A percentile compares a stretch with the other conserved stretches of the same genome.
phyloP scores from a whole-genome alignment of 164 flowering plant genomes.

The Magnolia kwangsiensis region DNA sequence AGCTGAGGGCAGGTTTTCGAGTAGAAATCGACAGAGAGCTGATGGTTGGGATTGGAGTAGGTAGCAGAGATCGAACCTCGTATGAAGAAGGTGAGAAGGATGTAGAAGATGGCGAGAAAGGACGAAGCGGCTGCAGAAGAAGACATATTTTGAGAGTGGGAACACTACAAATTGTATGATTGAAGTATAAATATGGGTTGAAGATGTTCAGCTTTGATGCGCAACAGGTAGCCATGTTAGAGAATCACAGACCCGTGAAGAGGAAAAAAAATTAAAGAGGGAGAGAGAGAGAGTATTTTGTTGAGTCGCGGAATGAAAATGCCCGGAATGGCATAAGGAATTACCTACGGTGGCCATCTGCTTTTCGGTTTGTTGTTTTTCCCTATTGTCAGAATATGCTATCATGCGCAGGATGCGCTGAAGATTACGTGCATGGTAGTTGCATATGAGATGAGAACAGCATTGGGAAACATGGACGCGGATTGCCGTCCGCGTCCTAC shows the following conservation, averaged over 20 bases:
- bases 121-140: constrained; percentile 16
- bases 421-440: neutral
- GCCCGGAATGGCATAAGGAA: no score
- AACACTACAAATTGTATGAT: neutral
- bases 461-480: no score
- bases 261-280: neutral
- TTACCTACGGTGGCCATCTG: no score
- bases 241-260: constrained; percentile 9
- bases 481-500: no score
- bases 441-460: neutral
- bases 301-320: no score
- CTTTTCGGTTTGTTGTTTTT: no score
- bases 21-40: constrained; percentile 59
- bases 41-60: constrained; percentile 18
- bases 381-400: neutral
- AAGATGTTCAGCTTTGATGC: neutral
- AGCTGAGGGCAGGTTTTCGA: constrained; percentile 72
- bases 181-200: neutral
- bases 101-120: constrained; percentile 5
- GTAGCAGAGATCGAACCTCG: neutral
- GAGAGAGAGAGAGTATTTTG: neutral
- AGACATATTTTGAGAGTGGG: neutral
- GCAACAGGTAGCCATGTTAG: neutral
- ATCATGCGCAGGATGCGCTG: neutral
- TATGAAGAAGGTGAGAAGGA: constrained; percentile 8